Conservation (phyloP, 2,329 filamentous ascomycete species). For the Arthrobotrys pseudoclavata region DNA sequence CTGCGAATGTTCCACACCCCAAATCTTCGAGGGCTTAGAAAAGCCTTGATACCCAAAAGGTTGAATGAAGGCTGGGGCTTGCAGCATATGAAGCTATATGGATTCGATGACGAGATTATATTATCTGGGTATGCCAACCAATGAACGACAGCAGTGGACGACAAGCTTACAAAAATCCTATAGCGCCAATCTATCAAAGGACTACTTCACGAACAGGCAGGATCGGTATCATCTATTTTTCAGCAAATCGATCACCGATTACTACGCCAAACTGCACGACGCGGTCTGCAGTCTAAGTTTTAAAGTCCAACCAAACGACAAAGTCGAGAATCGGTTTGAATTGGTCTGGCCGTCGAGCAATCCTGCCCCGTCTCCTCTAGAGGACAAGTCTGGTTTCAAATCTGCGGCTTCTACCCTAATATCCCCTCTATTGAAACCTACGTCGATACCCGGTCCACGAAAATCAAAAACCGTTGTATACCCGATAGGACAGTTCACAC, state of each 20-base stretch:
- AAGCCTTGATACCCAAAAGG: conserved; percentile 84
- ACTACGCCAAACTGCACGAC: conserved; percentile 83
- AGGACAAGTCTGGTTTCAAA: conserved; percentile 78
- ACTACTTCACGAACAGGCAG: conserved; percentile 97
- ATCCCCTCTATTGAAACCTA: conserved; percentile 74
- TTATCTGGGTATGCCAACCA: conserved; percentile 79
- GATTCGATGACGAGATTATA: conserved; percentile 93
- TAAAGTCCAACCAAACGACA: conserved; percentile 75
- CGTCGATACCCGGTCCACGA: conserved; percentile 63
- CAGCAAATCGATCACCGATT: conserved; percentile 82
- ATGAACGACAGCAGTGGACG: conserved; percentile 5
- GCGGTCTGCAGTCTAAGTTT: conserved; percentile 86
- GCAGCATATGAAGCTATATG: conserved; percentile 99
- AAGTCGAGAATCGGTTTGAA: conserved; percentile 72
- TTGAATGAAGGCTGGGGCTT: conserved; percentile 99
- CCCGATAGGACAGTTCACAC: conserved; percentile 87
- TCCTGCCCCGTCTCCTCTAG: conserved; percentile 79
- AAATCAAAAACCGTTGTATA: conserved; percentile 81
- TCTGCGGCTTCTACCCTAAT: conserved; percentile 77
- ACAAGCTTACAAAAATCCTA: conserved; percentile 16
- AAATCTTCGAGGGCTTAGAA: conserved; percentile 88
- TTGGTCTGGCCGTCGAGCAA: conserved; percentile 83
- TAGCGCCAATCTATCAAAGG: conserved; percentile 86
- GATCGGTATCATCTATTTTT: conserved; percentile 94
- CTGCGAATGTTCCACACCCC: conserved; percentile 98